Evolutionary conservation across 23 red algal genomes (phyloP), one percentile per base, ranked within the genome.

Genomic region (Gracilaria caudata): DNA sequence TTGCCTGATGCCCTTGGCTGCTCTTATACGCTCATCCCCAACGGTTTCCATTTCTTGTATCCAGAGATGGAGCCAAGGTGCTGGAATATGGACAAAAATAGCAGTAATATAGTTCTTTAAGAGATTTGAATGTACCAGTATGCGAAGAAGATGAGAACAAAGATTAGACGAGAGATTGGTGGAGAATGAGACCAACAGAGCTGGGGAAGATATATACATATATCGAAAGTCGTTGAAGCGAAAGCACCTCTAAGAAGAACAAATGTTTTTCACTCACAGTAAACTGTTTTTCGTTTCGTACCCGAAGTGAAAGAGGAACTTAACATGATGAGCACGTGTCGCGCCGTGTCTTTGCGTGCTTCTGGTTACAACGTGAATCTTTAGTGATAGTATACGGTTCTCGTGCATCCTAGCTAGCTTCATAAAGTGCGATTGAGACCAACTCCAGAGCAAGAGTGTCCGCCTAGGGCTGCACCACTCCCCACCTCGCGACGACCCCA

Each of bases 31-130:
- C 26, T 75, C 70, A 49, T 75, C 70, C 6, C 70, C 70, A 24
- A 75, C 70, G 1, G 70, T 75, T 75, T 75, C 39, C 70, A 75
- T 75, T 47, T 75, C 38, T 75, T 47, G 43, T 29, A 8, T 24
- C 24, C 47, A 75, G 6, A 21, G 20, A 72, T n/a, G 12, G 13
- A 7, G 1, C 20, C 6, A n/a, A n/a, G n/a, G n/a, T n/a, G n/a
- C n/a, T n/a, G n/a, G n/a, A n/a, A n/a, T n/a, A n/a, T n/a, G n/a
- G n/a, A n/a, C n/a, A n/a, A n/a, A n/a, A n/a, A n/a, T n/a, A n/a
- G n/a, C n/a, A n/a, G n/a, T n/a, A n/a, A n/a, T 32, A 65, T 23
- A 2, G 60, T 65, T 13, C 60, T 11, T 16, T 32, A 30, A 32
- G 26, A 28, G n/a, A n/a, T n/a, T n/a, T n/a, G n/a, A n/a, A n/a